A percentile compares a stretch with the other conserved stretches of the same genome.
Evolutionary conservation across 352 stramenopile genomes (phyloP).

Genomic region (Pythium periplocum): DNA sequence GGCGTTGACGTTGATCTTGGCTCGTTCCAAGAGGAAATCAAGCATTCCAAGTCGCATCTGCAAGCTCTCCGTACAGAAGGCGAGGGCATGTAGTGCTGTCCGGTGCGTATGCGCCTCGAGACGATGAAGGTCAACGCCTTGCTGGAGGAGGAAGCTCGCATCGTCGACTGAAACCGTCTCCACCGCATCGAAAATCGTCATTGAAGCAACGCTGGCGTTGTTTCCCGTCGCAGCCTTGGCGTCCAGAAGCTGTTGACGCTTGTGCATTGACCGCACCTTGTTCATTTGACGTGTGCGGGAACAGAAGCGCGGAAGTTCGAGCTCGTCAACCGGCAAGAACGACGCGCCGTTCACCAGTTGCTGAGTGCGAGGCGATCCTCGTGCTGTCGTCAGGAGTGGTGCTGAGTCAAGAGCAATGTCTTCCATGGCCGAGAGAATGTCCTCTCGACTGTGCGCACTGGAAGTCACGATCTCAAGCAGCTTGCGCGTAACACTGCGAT

Average conservation of each 20-base stretch:
- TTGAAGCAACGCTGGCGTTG: neutral
- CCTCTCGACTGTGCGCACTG: neutral
- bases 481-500: conserved; percentile 37
- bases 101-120: conserved; percentile 39
- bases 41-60: conserved; percentile 42
- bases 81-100: conserved; percentile 49
- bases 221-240: conserved; percentile 4
- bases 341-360: neutral
- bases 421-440: conserved; percentile 26
- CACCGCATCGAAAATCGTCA: conserved; percentile 54
- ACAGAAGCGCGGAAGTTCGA: conserved; percentile 40
- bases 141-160: conserved; percentile 39
- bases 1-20: conserved; percentile 34
- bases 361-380: conserved; percentile 12
- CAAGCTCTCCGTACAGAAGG: conserved; percentile 46
- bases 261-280: conserved; percentile 39
- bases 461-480: conserved; percentile 33
- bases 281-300: conserved; percentile 35
- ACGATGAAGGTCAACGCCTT: conserved; percentile 29
- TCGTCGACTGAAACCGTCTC: conserved; percentile 52
- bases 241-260: conserved; percentile 28
- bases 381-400: conserved; percentile 22
- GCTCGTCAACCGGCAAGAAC: conserved; percentile 24
- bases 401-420: conserved; percentile 30
- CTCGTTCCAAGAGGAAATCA: conserved; percentile 34